Evolutionary conservation across 306 rosid genomes (phyloP).

Genomic region (Castanospermum australe): DNA sequence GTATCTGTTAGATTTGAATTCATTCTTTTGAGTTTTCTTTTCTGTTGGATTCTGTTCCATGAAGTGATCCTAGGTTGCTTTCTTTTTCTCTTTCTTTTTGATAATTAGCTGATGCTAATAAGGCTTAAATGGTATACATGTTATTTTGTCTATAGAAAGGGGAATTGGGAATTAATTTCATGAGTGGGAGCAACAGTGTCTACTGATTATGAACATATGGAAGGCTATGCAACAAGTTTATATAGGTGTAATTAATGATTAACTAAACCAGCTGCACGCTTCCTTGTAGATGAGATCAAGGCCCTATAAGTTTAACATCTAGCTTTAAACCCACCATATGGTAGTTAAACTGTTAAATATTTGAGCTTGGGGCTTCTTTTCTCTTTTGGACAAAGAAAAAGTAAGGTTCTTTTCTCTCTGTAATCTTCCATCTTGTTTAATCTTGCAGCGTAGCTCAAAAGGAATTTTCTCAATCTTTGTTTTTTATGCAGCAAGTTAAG

Average conservation of each 20-base stretch:
- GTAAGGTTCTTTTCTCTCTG: background rate
- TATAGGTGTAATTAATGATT: conserved; percentile 17
- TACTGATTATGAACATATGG: conserved; percentile 12
- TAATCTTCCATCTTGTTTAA: background rate
- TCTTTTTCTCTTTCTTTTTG: background rate
- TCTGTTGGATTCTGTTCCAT: background rate
- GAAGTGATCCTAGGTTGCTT: conserved; percentile 7
- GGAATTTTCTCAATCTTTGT: background rate
- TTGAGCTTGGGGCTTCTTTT: conserved; percentile 4
- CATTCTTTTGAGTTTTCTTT: background rate
- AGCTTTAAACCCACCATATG: conserved; percentile 12
- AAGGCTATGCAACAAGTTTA: conserved; percentile 7
- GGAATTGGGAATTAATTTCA: background rate
- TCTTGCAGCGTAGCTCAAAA: background rate
- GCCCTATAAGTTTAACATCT: background rate
- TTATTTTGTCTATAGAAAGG: background rate
- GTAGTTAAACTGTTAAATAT: background rate
- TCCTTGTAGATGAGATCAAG: background rate
- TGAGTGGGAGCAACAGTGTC: background rate
- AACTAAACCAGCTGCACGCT: background rate
- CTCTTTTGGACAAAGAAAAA: background rate
- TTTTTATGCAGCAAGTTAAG: background rate
- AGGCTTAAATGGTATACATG: conserved; percentile 9
- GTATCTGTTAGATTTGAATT: background rate
- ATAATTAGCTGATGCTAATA: background rate